Evolutionary conservation across 2,329 filamentous ascomycete genomes (phyloP).

Genomic region (Neofusicoccum cordaticola): DNA sequence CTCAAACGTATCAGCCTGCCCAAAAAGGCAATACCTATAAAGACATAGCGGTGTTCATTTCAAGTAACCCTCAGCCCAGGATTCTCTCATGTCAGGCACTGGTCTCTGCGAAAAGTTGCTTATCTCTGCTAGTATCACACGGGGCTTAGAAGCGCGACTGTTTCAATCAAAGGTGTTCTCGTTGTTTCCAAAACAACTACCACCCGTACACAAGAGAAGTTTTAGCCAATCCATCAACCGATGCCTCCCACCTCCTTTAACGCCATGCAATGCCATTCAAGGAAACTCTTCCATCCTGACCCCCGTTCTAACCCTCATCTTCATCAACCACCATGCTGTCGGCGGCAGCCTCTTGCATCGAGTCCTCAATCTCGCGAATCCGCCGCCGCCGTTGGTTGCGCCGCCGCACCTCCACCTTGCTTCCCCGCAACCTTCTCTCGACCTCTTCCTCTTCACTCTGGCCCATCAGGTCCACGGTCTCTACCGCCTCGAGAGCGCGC

Average conservation of each 20-base stretch:
- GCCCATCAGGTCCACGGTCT: conserved; percentile 17
- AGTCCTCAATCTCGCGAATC: conserved; percentile 3
- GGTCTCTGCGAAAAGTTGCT: no score
- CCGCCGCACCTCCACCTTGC: conserved; percentile 9
- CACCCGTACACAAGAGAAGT: no score
- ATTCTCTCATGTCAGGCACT: no score
- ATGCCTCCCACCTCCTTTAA: background rate
- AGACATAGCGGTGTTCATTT: no score
- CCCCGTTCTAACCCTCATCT: background rate
- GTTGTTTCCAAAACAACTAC: background rate
- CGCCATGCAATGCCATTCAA: conserved; percentile 8
- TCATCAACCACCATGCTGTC: conserved; percentile 18
- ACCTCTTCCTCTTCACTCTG: conserved; percentile 21
- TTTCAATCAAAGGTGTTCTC: background rate
- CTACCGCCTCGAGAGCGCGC: conserved; percentile 55
- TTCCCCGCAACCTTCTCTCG: conserved; percentile 3
- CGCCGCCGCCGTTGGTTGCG: background rate
- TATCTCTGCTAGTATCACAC: no score
- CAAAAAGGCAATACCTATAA: no score
- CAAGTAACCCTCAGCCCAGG: no score
- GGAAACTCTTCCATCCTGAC: background rate
- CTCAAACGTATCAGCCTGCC: no score
- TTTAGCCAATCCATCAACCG: background rate
- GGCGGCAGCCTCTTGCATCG: background rate
- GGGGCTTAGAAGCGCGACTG: no score